Evolutionary conservation across 2,329 filamentous ascomycete species (phyloP).

Genomic region (Arthrobotrys pseudoclavata): DNA sequence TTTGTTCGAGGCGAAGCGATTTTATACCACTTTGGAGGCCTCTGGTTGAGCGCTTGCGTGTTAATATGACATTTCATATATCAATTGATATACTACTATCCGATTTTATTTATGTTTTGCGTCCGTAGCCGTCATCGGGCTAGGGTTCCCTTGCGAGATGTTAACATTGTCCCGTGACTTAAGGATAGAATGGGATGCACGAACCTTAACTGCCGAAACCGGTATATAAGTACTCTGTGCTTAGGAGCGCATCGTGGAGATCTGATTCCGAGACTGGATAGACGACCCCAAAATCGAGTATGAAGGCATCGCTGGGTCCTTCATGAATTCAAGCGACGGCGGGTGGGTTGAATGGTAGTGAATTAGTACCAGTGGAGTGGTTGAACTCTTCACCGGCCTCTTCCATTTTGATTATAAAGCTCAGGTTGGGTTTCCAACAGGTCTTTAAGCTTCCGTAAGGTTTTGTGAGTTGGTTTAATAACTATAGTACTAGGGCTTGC

Average conservation of each 20-base stretch:
- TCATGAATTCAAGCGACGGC: background rate
- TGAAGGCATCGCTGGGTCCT: background rate
- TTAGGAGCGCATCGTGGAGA: too few species aligned
- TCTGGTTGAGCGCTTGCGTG: slow-evolving; percentile 4
- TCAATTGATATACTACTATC: slow-evolving; percentile 19
- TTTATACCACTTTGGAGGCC: slow-evolving; percentile 16
- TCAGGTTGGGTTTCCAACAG: background rate
- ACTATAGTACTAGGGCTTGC: background rate
- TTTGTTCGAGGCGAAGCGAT: slow-evolving; percentile 16
- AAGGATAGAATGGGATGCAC: background rate
- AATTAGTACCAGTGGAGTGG: background rate
- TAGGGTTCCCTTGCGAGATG: background rate
- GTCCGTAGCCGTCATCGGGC: background rate
- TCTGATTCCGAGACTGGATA: background rate
- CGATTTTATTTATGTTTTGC: background rate
- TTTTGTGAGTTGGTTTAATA: too few species aligned
- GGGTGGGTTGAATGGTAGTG: background rate
- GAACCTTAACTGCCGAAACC: background rate
- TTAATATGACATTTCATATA: slow-evolving; percentile 16
- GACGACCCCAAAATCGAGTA: background rate
- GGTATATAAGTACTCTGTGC: too few species aligned
- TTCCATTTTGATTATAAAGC: background rate
- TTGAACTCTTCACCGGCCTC: background rate
- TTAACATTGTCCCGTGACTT: background rate
- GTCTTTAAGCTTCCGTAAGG: background rate